Percentiles rank a stretch among this genome's conserved stretches.
Evolutionary conservation across 495 filamentous ascomycete species (phyloP).

Genomic region (Chaetomium cochliodes): DNA sequence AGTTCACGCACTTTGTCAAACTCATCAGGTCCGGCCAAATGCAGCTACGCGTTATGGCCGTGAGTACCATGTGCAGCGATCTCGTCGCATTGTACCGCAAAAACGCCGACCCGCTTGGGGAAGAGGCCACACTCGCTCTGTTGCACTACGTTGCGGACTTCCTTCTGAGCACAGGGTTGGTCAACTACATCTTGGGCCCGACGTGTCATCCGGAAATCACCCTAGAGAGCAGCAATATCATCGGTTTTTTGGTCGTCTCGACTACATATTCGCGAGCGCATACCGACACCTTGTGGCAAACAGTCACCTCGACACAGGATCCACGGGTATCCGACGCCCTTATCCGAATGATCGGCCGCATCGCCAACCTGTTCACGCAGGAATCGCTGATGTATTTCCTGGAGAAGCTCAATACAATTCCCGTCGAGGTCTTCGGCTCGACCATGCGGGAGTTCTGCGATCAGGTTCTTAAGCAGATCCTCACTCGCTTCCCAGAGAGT

Average conservation of each 20-base stretch:
- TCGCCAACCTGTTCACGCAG: conserved; percentile 59
- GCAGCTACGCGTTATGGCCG: conserved; percentile 77
- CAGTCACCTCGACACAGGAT: conserved; percentile 78
- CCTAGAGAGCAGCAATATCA: conserved; percentile 72
- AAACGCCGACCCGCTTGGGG: conserved; percentile 42
- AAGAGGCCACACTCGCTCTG: conserved; percentile 45
- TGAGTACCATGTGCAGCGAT: conserved; percentile 68
- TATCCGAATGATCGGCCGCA: conserved; percentile 67
- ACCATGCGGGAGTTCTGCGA: conserved; percentile 56
- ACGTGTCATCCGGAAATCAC: conserved; percentile 93
- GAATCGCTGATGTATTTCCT: conserved; percentile 66
- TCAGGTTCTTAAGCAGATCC: conserved; percentile 38
- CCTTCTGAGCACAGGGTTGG: conserved; percentile 61
- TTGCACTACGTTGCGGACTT: conserved; percentile 65
- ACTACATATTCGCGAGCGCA: conserved; percentile 66
- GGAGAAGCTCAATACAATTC: conserved; percentile 66
- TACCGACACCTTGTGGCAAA: conserved; percentile 82
- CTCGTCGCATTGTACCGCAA: conserved; percentile 62
- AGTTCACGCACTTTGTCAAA: conserved; percentile 64
- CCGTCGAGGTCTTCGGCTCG: conserved; percentile 56
- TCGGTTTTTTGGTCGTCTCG: conserved; percentile 86
- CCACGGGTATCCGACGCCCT: conserved; percentile 79
- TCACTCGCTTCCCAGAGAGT: conserved; percentile 26
- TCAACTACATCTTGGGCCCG: conserved; percentile 85
- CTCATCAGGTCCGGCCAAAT: conserved; percentile 80